These are phyloP conservation scores for Russula virescens DNA, from an alignment of 768 basidiomycete genomes.

Conservation along the genomic window DNA sequence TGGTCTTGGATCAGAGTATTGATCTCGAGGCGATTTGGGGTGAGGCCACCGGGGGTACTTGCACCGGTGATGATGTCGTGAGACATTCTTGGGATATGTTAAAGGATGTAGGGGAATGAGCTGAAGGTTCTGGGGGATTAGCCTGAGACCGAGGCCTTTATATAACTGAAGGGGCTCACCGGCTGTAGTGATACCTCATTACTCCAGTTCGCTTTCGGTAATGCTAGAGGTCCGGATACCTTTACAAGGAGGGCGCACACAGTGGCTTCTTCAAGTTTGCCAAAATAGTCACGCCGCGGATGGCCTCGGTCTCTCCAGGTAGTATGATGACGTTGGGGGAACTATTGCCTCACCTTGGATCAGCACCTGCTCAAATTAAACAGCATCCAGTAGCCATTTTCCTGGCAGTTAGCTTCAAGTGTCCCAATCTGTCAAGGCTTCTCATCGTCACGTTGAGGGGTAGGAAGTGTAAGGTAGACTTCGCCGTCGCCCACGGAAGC, in stretches of 20 bases:
- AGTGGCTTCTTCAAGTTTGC: background rate
- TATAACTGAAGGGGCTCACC: background rate
- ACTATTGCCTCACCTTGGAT: background rate
- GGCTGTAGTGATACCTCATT: background rate
- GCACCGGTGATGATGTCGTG: conserved; percentile 5
- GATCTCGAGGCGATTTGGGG: conserved; percentile 17
- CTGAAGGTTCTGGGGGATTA: background rate
- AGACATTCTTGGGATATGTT: background rate
- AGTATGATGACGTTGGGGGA: background rate
- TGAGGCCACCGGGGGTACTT: background rate
- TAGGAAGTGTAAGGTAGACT: too few species aligned
- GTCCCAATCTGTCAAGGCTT: background rate
- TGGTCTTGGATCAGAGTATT: conserved; percentile 32
- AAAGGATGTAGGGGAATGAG: background rate
- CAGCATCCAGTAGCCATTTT: too few species aligned
- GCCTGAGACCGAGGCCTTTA: background rate
- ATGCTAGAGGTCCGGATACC: background rate
- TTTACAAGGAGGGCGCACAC: background rate
- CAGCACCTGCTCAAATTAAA: background rate
- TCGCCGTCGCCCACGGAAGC: too few species aligned
- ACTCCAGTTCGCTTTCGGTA: background rate
- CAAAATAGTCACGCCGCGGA: background rate
- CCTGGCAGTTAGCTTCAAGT: background rate
- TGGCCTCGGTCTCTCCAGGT: background rate
- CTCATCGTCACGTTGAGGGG: background rate